Conservation (phyloP, 345 rosid genomes). For the Microcos paniculata region DNA sequence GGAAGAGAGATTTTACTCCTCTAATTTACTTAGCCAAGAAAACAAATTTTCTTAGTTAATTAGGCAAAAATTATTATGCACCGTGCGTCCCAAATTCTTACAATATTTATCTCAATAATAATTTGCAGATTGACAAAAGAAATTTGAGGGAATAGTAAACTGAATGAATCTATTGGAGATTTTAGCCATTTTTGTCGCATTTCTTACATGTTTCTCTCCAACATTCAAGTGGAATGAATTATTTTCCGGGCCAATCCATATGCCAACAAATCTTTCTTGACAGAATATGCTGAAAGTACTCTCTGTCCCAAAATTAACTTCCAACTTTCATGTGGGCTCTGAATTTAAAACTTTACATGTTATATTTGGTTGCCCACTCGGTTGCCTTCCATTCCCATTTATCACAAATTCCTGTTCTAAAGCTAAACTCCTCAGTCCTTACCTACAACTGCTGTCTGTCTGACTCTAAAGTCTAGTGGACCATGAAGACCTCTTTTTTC, state of each 20-base stretch:
- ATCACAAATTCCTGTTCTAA: neutral
- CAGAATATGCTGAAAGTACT: slow-evolving; percentile 10
- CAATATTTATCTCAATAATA: no score
- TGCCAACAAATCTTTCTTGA: slow-evolving; percentile 5
- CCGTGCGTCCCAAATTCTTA: no score
- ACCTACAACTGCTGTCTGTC: no score
- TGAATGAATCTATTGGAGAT: neutral
- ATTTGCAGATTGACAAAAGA: neutral
- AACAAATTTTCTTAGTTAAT: no score
- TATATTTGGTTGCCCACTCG: neutral
- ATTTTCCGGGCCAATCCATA: neutral
- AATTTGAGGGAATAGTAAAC: neutral
- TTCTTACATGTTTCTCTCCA: neutral
- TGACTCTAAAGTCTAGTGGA: no score
- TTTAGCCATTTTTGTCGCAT: slow-evolving; percentile 6
- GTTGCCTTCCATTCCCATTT: neutral
- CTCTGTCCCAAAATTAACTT: neutral
- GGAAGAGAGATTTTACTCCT: no score
- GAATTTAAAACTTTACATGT: neutral
- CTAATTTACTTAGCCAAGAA: no score
- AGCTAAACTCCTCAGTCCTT: no score
- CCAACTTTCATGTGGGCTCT: slow-evolving; percentile 1
- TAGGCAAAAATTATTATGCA: no score
- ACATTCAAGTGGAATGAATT: neutral
- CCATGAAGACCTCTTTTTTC: no score